Base-by-base conservation (phyloP, 306 rosid species). In the Vigna trinervia region DNA sequence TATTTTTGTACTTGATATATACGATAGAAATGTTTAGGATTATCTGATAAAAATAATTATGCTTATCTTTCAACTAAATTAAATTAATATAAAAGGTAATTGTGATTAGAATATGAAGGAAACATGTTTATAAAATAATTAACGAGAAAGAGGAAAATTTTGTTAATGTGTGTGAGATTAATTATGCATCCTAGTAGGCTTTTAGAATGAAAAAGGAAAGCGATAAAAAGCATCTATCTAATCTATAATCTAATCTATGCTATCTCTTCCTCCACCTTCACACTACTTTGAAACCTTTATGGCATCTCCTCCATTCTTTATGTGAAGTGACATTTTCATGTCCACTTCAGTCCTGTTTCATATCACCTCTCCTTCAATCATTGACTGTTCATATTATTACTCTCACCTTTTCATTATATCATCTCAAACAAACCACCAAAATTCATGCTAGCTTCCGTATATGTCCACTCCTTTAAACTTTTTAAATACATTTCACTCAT, bases 271-370 rank as follows among this genome's bases (percentile, higher is more conserved):
- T 69, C 78, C 81, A 69, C 61, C 43, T 19, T 59, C 22, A 81
- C 23, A 47, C 17, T 36, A 50, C 77, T 60, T 52, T 53, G 19
- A 51, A 58, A 45, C 57, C 61, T 39, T 48, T 45, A 67, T 68
- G 26, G 60, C 68, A 67, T 60, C 61, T 75, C 69, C 77, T 39
- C 85, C 62, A 45, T 81, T 56, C 78, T 70, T 53, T 57, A 1
- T 61, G 74, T 52, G 69, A 82, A 43, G 76, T 50, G 69, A 76
- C 74, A 13, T 69, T 47, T 69, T 30, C 22, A 69, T 17, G 8
- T 51, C 12, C 15, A 9, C 15, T 45, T 12, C 50, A 43, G 4
- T 43, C 14, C 13, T 9, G n/a, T 32, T 14, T 46, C 6, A 15
- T 13, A 60, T 62, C 67, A 15, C 38, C 46, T 62, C 45, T 8